Base-by-base conservation (phyloP, 2,329 filamentous ascomycete genomes). In the Pseudogymnoascus sp. region DNA sequence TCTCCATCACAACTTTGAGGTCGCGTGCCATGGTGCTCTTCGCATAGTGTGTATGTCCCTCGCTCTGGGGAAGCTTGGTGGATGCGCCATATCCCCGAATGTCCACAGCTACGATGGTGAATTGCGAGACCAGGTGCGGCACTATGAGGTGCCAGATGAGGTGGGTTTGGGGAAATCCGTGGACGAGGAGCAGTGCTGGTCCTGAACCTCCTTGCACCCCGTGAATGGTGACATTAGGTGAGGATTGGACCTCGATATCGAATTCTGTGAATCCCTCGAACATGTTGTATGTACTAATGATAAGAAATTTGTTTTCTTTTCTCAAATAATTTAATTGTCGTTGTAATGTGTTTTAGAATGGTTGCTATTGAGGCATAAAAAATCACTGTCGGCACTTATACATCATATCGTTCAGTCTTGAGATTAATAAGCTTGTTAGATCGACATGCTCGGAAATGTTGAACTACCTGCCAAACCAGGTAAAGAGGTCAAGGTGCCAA, bases 131-230 rank as follows among this genome's bases (percentile, higher is more conserved):
- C 1, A 84, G 74, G 21, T 72, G 69, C 0, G 76, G 75, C 0
- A 76, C 73, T 0, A 83, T 70, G 5, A 71, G 70, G 69, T 83
- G 80, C 82, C 82, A 84, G 16, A 83, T 82, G 65, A 79, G 78
- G 16, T 76, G 74, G 4, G 75, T 82, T 68, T 84, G 80, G 0
- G 81, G 82, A 66, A 80, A 84, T 37, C 81, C 81, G 62, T 83
- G 81, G 5, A 83, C 71, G 6, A 83, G 73, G 12, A 79, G 73
- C 5, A 83, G 74, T 0, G 79, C 75, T 0, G 77, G 79, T 0
- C 71, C 68, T 1, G 70, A 66, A 0, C 72, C 63, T 31, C 69
- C 65, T 59, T 72, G 73, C 42, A 80, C 69, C 14, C 80, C 80
- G 46, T 75, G 73, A 65, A 82, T 82, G n/a, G 70, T 74, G 31